Percentiles rank a stretch among this genome's conserved stretches.
Evolutionary conservation across 2,329 filamentous ascomycete genomes (phyloP).

Genomic region (Fusarium tupiense): DNA sequence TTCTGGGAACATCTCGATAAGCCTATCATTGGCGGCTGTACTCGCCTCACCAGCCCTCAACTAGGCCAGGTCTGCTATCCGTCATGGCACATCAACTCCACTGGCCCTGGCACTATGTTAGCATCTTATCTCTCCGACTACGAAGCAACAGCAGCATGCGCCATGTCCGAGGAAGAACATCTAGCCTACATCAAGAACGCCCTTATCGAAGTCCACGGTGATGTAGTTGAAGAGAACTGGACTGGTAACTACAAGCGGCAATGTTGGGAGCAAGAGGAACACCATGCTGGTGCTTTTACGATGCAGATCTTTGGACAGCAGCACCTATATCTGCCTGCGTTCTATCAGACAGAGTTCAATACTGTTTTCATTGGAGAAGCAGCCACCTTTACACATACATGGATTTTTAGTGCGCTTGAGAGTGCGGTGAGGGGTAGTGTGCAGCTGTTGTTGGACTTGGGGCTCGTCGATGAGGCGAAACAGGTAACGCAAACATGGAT

Average conservation of each 20-base stretch:
- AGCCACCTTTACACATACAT: conserved; percentile 66
- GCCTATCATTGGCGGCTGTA: conserved; percentile 72
- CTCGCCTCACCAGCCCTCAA: conserved; percentile 34
- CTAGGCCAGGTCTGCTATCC: conserved; percentile 36
- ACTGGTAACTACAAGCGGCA: conserved; percentile 67
- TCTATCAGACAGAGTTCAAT: conserved; percentile 66
- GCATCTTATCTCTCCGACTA: conserved; percentile 36
- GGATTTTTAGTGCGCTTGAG: conserved; percentile 62
- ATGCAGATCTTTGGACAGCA: conserved; percentile 63
- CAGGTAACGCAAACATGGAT: conserved; percentile 66
- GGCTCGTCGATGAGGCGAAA: conserved; percentile 70
- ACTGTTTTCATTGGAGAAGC: conserved; percentile 47
- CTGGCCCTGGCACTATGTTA: conserved; percentile 27
- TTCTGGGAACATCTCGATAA: conserved; percentile 64
- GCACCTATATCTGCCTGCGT: conserved; percentile 67
- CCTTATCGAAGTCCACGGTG: conserved; percentile 32
- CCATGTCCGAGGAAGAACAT: conserved; percentile 36
- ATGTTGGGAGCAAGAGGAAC: conserved; percentile 67
- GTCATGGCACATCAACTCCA: conserved; percentile 28
- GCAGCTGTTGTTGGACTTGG: conserved; percentile 64
- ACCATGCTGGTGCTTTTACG: conserved; percentile 66
- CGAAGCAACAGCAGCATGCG: conserved; percentile 23
- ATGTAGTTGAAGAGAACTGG: conserved; percentile 62
- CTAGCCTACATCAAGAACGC: conserved; percentile 32
- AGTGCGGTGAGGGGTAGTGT: conserved; percentile 64